phyloP scores from a whole-genome alignment of 2,329 filamentous ascomycete genomes.

The Fusarium coicis region DNA sequence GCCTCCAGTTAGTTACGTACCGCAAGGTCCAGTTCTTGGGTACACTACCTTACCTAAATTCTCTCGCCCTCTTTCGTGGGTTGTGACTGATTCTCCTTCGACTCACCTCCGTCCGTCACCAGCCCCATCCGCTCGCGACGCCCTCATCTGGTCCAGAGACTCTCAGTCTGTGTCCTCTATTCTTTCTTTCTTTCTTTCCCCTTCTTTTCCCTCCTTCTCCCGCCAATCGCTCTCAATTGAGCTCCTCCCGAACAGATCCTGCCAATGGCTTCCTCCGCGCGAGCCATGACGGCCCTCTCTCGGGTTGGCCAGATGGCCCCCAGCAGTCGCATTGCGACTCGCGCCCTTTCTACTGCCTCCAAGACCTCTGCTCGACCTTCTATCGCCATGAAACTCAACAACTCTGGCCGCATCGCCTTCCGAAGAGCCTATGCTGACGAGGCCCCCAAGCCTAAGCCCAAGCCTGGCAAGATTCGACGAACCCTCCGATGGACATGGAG shows the following conservation, averaged over 20 bases:
- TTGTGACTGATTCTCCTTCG: constrained; percentile 38
- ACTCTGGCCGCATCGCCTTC: constrained; percentile 54
- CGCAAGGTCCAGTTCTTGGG: constrained; percentile 15
- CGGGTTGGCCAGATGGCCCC: constrained; percentile 46
- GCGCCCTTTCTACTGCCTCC: constrained; percentile 50
- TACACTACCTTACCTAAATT: constrained; percentile 26
- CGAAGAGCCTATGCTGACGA: constrained; percentile 63
- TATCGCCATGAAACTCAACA: constrained; percentile 49
- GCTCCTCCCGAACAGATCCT: constrained; percentile 34
- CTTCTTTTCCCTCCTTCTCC: constrained; percentile 1
- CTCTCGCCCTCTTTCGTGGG: constrained; percentile 34
- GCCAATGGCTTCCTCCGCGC: constrained; percentile 59
- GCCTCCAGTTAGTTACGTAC: constrained; percentile 28
- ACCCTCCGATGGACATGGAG: constrained; percentile 86
- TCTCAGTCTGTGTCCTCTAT: constrained; percentile 25
- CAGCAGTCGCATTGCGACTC: constrained; percentile 46
- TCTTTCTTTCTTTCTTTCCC: constrained; percentile 11
- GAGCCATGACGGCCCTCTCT: constrained; percentile 54
- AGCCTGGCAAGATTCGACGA: constrained; percentile 69
- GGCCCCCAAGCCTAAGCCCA: constrained; percentile 59
- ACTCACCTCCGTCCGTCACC: constrained; percentile 38
- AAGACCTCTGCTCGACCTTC: constrained; percentile 46
- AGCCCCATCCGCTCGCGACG: constrained; percentile 31
- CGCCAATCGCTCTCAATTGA: constrained; percentile 42
- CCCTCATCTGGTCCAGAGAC: constrained; percentile 37